A percentile compares a stretch with the other conserved stretches of the same genome.
Conservation (phyloP, 1,139 yeast genomes). For the Geotrichum macrosporum region DNA sequence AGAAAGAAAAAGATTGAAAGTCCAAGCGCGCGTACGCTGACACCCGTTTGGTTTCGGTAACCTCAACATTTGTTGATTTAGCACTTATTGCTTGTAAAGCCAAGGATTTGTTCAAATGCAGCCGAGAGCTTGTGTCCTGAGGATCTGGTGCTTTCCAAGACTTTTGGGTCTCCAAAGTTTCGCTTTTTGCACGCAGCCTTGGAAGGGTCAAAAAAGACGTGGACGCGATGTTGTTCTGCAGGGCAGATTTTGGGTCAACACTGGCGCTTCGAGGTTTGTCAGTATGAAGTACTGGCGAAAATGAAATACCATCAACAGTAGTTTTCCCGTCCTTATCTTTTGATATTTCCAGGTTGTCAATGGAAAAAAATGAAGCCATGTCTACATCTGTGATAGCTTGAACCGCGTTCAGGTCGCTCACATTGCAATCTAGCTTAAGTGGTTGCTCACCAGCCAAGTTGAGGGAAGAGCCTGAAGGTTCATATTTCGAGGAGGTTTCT, state of each 20-base stretch:
- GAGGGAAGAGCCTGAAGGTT: not conserved
- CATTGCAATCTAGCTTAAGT: not conserved
- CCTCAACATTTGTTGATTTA: not conserved
- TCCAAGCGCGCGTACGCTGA: too few species aligned
- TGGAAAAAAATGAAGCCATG: constrained; percentile 8
- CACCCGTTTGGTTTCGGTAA: too few species aligned
- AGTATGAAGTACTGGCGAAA: not conserved
- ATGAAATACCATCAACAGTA: constrained; percentile 5
- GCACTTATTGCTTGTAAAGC: not conserved
- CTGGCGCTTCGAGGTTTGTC: not conserved
- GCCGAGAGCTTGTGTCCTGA: not conserved
- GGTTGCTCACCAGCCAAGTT: constrained; percentile 10
- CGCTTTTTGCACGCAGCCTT: constrained; percentile 17
- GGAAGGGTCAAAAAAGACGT: not conserved
- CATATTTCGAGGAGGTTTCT: not conserved
- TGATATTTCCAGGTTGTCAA: constrained; percentile 8
- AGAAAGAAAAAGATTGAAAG: too few species aligned
- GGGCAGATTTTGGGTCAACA: not conserved
- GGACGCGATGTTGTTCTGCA: not conserved
- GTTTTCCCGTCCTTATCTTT: constrained; percentile 9
- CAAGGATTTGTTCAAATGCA: not conserved
- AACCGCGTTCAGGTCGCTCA: not conserved
- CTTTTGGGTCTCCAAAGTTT: constrained; percentile 12
- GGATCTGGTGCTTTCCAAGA: not conserved
- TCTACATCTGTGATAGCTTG: not conserved